phyloP scores from a whole-genome alignment of 1,139 yeast species.

The Candida sp. region DNA sequence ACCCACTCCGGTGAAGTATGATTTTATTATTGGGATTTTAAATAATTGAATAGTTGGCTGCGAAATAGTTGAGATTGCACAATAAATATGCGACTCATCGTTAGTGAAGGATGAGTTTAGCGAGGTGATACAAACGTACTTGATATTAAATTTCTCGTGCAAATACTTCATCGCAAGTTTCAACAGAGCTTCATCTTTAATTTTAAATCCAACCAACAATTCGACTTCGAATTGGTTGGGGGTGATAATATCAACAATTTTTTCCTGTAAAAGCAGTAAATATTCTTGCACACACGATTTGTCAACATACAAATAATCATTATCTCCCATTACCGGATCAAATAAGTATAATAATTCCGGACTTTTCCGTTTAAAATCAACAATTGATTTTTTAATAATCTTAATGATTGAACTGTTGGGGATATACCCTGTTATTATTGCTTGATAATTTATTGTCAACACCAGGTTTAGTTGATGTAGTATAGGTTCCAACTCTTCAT shows the following conservation, averaged over 20 bases:
- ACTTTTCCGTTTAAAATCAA: slow-evolving; percentile 10
- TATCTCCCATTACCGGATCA: slow-evolving; percentile 96
- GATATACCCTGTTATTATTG: slow-evolving; percentile 33
- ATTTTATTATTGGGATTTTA: slow-evolving; percentile 54
- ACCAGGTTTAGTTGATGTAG: slow-evolving; percentile 9
- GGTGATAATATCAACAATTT: slow-evolving; percentile 64
- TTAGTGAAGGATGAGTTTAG: slow-evolving; percentile 9
- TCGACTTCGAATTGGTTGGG: slow-evolving; percentile 95
- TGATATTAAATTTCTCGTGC: slow-evolving; percentile 49
- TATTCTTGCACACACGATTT: slow-evolving; percentile 68
- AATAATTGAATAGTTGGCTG: slow-evolving; percentile 21
- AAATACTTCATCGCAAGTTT: slow-evolving; percentile 43
- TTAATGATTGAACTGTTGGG: slow-evolving; percentile 29
- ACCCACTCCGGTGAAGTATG: slow-evolving; percentile 91
- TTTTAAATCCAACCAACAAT: slow-evolving; percentile 53
- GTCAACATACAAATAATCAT: slow-evolving; percentile 77
- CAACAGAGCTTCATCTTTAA: slow-evolving; percentile 40
- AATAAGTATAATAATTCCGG: slow-evolving; percentile 64
- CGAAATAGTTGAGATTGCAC: slow-evolving; percentile 47
- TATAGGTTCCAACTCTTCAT: slow-evolving; percentile 8
- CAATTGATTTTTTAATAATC: slow-evolving; percentile 14
- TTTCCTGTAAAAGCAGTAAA: slow-evolving; percentile 46
- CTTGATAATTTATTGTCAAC: slow-evolving; percentile 18
- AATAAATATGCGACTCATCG: slow-evolving; percentile 30
- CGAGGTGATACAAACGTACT: slow-evolving; percentile 63